Evolutionary conservation across 1,284 basidiomycete genomes (phyloP), one percentile per base, ranked within the genome.

Genomic region (Rhodofomes roseus): DNA sequence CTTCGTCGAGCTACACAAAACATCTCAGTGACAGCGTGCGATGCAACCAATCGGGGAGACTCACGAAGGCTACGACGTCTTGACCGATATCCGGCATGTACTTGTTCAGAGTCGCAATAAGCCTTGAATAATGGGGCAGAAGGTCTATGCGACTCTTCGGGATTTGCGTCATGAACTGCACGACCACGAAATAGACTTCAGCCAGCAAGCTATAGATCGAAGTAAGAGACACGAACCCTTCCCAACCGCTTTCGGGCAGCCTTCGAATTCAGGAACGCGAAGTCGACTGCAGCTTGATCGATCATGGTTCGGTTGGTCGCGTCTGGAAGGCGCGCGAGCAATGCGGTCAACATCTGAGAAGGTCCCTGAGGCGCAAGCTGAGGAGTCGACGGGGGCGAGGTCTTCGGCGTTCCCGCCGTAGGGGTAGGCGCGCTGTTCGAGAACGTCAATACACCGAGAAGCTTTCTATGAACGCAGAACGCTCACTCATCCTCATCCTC

Each of bases 231-330:
- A 67, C 77, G 29, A 65, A 93, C 93, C 81, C 89, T 95, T 66
- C 94, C 81, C 27, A 98, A 81, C 54, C 96, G 81, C 70, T 95
- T 96, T 62, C 97, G 81, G 2, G 95, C 93, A 12, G 95, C 94
- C 73, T 98, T 98, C 46, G 93, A 96, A 71, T 98, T 98, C 60
- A 98, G 78, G 70, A 96, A 95, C 0, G 95, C 94, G 73, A 99
- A 98, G 65, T 99, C 96, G 39, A 98, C 86, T 0, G 96, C 95
- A 20, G 92, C 90, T 72, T 96, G 93, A 71, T 99, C 97, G 59
- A 99, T 93, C 68, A 95, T 77, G 4, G 87, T 84, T n/a, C 93
- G 85, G 70, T 96, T 98, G 7, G 92, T 96, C 23, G 94, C 92
- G 70, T 98, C 95, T 0, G 96, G 92, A 27, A 99, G 80, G 18